Percentiles rank a stretch among this genome's conserved stretches.
Evolutionary conservation across 192 early-diverging fungal genomes (phyloP).

Genomic region (Coemansia sp.): DNA sequence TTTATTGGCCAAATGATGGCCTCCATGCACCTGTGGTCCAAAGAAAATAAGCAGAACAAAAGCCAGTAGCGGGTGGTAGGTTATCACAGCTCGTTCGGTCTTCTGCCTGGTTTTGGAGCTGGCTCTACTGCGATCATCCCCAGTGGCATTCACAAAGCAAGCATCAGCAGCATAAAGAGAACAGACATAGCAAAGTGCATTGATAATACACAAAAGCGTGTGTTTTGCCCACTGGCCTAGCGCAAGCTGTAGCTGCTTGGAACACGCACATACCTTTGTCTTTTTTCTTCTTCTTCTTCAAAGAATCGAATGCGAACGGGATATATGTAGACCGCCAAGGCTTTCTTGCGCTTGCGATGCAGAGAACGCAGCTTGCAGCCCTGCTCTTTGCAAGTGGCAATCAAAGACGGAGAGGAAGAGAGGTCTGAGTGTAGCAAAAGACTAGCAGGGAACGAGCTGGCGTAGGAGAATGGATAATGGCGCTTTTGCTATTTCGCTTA

Average conservation of each 20-base stretch:
- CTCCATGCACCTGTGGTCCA: not conserved
- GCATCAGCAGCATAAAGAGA: not conserved
- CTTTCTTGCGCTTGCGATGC: not conserved
- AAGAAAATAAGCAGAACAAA: not conserved
- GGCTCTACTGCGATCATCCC: constrained; percentile 1
- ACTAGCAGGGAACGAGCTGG: not conserved
- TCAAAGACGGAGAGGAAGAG: not conserved
- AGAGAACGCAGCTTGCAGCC: not conserved
- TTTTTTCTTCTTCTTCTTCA: too few species aligned
- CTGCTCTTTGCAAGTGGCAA: not conserved
- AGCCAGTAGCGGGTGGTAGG: not conserved
- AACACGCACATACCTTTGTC: too few species aligned
- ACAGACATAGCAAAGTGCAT: too few species aligned
- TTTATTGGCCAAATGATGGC: not conserved
- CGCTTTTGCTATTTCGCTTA: too few species aligned
- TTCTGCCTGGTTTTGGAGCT: not conserved
- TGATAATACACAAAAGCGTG: too few species aligned
- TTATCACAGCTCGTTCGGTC: not conserved
- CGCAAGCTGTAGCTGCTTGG: too few species aligned
- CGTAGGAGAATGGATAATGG: too few species aligned
- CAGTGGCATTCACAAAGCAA: not conserved
- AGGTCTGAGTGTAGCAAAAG: not conserved
- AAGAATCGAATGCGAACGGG: too few species aligned
- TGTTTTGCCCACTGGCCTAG: too few species aligned
- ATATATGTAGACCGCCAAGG: too few species aligned